Base-by-base conservation (phyloP, 2,329 filamentous ascomycete genomes). In the Cryphonectria radicalis region DNA sequence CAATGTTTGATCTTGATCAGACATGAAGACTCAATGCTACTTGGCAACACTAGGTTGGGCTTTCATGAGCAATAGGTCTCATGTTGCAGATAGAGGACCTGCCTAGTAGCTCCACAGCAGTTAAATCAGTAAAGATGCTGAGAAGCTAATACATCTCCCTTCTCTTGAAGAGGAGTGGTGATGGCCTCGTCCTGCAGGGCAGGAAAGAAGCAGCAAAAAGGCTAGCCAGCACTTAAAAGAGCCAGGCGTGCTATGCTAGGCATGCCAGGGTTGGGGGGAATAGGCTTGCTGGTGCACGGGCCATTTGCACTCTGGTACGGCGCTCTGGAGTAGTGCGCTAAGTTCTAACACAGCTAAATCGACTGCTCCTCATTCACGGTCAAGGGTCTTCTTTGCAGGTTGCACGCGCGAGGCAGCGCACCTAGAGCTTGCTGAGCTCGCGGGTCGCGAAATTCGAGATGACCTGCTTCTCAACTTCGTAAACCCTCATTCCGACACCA, bases 401-500 rank as follows among this genome's bases (percentile, higher is more conserved):
- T 72, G 67, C 63, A 64, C 63, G 70, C 63, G 70, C 55, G 70
- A 66, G 66, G 63, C 67, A 22, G 35, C 32, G 67, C 70, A 67
- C 50, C 65, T 70, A 62, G 70, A 71, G 70, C 70, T 69, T 63
- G 67, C 40, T 40, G 22, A 40, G 65, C 53, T 67, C 53, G 53
- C 60, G 50, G 55, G 59, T 69, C 67, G 68, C 68, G 64, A 68
- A 70, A 66, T 70, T 70, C 71, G 65, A 72, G 65, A 70, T 67
- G 68, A 67, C 57, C 57, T 69, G 28, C 55, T 32, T 6, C 4
- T 35, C 28, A 59, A 28, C 28, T 11, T n/a, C 14, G 25, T 32
- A 35, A 68, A 68, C 8, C 43, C 28, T 62, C 57, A 19, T 65
- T 53, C 57, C 60, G 40, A 62, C 60, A 42, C 37, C 66, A 70